Conservation (phyloP, 2,329 filamentous ascomycete species). For the Xylariaceae sp. region DNA sequence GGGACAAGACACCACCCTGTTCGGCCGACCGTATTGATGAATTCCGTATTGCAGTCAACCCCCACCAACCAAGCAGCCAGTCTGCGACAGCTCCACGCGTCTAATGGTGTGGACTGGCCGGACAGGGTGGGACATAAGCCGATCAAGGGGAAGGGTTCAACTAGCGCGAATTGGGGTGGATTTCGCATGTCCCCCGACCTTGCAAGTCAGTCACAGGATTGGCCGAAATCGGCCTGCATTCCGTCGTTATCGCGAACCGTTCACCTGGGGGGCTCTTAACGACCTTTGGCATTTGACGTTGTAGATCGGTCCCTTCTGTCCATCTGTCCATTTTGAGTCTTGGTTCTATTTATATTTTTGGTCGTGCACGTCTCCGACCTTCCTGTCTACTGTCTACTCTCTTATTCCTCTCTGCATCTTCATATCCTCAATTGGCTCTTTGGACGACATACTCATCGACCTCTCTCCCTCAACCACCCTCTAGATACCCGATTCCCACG, state of each 20-base stretch:
- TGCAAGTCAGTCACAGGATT: conserved; percentile 8
- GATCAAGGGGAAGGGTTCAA: background rate
- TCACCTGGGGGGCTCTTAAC: background rate
- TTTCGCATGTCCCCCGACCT: background rate
- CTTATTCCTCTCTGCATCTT: too few species aligned
- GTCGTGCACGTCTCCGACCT: too few species aligned
- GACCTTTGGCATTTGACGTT: too few species aligned
- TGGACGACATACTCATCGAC: too few species aligned
- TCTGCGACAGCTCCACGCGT: background rate
- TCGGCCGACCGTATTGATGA: background rate
- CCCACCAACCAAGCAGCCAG: background rate
- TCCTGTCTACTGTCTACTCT: too few species aligned
- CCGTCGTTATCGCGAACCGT: conserved; percentile 12
- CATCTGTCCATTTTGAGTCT: background rate
- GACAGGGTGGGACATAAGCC: background rate
- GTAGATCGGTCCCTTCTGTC: background rate
- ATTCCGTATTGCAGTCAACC: background rate
- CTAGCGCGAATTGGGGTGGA: background rate
- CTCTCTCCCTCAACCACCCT: too few species aligned
- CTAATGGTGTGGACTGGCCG: background rate
- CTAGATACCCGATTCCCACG: too few species aligned
- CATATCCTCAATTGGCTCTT: too few species aligned
- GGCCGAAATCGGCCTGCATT: conserved; percentile 20
- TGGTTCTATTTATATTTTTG: too few species aligned
- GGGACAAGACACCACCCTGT: background rate